Conservation (phyloP, 306 rosid genomes). For the Cucurbita maxima region DNA sequence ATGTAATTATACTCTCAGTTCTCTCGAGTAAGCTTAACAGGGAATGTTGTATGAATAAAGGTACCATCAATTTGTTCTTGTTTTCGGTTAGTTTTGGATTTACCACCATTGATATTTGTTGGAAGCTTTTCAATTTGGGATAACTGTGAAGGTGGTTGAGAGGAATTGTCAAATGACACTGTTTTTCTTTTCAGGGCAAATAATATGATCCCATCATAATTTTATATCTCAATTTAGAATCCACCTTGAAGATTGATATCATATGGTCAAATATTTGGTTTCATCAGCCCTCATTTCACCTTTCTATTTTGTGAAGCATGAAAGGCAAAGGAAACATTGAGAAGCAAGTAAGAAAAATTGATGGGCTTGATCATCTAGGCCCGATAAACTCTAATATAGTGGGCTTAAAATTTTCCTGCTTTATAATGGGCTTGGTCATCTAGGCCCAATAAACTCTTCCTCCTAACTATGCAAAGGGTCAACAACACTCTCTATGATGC, state of each 20-base stretch:
- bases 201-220: too few relatives aligned
- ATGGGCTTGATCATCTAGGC: too few relatives aligned
- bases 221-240: too few relatives aligned
- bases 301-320: not conserved
- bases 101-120: not conserved
- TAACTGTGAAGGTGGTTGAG: not conserved
- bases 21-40: conserved; percentile 5
- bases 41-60: conserved; percentile 2
- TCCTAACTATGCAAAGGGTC: too few relatives aligned
- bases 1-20: conserved; percentile 21
- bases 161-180: not conserved
- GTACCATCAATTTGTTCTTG: not conserved
- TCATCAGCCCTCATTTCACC: too few relatives aligned
- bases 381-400: too few relatives aligned
- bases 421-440: too few relatives aligned
- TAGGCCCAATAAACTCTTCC: too few relatives aligned
- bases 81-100: not conserved
- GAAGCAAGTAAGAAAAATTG: not conserved
- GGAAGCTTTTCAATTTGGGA: not conserved
- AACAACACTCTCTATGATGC: too few relatives aligned
- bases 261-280: too few relatives aligned
- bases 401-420: too few relatives aligned
- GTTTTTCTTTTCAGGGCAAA: not conserved
- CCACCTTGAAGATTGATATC: too few relatives aligned
- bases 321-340: not conserved